A percentile compares a stretch with the other conserved stretches of the same genome.
Evolutionary conservation across 495 filamentous ascomycete genomes (phyloP).

Genomic region (Hypoxylon fuscum): DNA sequence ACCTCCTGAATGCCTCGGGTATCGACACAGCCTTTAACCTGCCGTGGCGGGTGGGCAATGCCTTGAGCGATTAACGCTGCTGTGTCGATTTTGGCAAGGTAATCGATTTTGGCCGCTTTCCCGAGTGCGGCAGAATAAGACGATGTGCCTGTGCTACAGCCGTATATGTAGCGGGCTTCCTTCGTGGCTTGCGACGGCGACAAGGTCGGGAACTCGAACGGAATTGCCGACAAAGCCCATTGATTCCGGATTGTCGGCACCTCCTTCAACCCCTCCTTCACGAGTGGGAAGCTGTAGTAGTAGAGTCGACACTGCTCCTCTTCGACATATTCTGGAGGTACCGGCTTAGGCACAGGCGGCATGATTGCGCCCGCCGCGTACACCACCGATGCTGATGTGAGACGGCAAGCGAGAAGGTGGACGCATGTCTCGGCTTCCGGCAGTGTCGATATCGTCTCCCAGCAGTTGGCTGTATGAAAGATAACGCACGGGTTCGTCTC

Average conservation of each 20-base stretch:
- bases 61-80: slow-evolving; percentile 57
- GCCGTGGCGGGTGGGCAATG: slow-evolving; percentile 48
- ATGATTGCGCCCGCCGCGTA: slow-evolving; percentile 66
- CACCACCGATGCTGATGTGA: slow-evolving; percentile 66
- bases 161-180: slow-evolving; percentile 63
- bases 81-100: slow-evolving; percentile 66
- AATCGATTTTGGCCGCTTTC: slow-evolving; percentile 67
- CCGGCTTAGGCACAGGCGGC: slow-evolving; percentile 48
- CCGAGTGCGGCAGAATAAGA: slow-evolving; percentile 62
- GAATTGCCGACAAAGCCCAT: slow-evolving; percentile 67
- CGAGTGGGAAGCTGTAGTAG: slow-evolving; percentile 66
- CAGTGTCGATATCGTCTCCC: slow-evolving; percentile 52
- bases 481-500: slow-evolving; percentile 70
- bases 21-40: slow-evolving; percentile 66
- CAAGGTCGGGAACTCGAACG: slow-evolving; percentile 70
- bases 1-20: slow-evolving; percentile 57
- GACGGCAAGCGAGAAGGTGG: slow-evolving; percentile 68
- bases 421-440: slow-evolving; percentile 50
- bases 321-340: slow-evolving; percentile 52
- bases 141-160: slow-evolving; percentile 57
- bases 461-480: slow-evolving; percentile 74
- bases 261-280: slow-evolving; percentile 2
- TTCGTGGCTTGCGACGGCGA: slow-evolving; percentile 62
- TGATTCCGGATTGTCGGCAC: slow-evolving; percentile 60
- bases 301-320: slow-evolving; percentile 72